Evolutionary conservation across 2,329 filamentous ascomycete genomes (phyloP).

Genomic region (Arthrobotrys sphaeroides): DNA sequence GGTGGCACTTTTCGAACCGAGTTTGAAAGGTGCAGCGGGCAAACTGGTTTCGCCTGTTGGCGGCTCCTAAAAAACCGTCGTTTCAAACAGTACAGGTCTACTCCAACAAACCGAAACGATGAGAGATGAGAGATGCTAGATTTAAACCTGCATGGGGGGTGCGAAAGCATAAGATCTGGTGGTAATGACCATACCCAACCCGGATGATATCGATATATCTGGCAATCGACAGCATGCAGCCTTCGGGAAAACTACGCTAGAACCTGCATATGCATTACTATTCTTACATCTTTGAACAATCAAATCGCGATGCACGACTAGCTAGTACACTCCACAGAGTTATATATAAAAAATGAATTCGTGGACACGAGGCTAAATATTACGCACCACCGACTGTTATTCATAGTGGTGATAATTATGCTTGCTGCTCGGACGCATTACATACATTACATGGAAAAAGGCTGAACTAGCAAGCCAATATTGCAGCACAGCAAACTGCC

Average conservation of each 20-base stretch:
- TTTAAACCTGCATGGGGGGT: slow-evolving; percentile 12
- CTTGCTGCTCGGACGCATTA: not conserved
- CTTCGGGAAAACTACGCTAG: not conserved
- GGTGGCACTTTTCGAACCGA: slow-evolving; percentile 2
- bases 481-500: not conserved
- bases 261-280: slow-evolving; percentile 11
- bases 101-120: not conserved
- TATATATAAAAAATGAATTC: not conserved
- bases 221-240: slow-evolving; percentile 2
- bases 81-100: not conserved
- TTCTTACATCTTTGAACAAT: slow-evolving; percentile 2
- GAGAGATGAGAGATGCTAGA: not conserved
- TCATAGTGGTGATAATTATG: not conserved
- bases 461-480: not conserved
- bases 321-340: too few relatives aligned
- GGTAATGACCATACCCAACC: slow-evolving; percentile 2
- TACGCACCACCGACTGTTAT: not conserved
- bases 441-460: slow-evolving; percentile 2
- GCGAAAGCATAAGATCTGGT: slow-evolving; percentile 1
- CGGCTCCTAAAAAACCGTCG: not conserved
- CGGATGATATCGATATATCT: slow-evolving; percentile 11
- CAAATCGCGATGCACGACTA: slow-evolving; percentile 17
- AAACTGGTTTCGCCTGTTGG: slow-evolving; percentile 7
- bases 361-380: slow-evolving; percentile 3
- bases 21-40: not conserved